Conservation (phyloP, 2,329 filamentous ascomycete species). For the Orbilia oligospora region DNA sequence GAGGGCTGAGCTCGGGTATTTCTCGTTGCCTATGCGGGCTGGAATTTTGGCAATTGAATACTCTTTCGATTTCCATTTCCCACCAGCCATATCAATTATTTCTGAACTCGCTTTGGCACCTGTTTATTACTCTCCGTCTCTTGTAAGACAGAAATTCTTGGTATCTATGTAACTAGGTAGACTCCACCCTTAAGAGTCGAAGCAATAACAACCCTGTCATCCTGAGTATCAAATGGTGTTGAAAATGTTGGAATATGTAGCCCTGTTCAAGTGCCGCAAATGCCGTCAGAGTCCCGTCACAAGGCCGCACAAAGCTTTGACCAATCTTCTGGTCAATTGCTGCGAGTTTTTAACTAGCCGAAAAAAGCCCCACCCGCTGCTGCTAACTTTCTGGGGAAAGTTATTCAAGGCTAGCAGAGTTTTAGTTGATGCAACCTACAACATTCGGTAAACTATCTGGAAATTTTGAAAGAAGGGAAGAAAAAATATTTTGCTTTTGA, state of each 20-base stretch:
- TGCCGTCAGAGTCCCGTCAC: conserved; percentile 20
- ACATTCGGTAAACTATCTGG: not conserved
- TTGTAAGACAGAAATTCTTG: not conserved
- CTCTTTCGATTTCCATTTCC: not conserved
- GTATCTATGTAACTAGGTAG: conserved; percentile 8
- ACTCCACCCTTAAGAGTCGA: not conserved
- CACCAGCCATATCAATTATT: not conserved
- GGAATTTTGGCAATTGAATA: too few species aligned
- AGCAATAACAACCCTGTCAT: not conserved
- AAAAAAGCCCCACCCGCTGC: conserved; percentile 27
- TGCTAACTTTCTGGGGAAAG: conserved; percentile 26
- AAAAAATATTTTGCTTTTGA: not conserved
- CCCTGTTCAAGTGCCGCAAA: conserved; percentile 18
- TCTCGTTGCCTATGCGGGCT: too few species aligned
- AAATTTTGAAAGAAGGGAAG: not conserved
- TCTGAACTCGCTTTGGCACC: not conserved
- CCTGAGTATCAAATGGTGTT: not conserved
- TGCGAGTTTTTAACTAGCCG: not conserved
- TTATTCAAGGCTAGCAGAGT: conserved; percentile 15
- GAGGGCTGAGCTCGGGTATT: not conserved
- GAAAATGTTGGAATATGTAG: conserved; percentile 18
- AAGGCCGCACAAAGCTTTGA: conserved; percentile 22
- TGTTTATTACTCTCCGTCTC: not conserved
- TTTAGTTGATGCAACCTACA: conserved; percentile 15
- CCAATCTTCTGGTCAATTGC: not conserved